Evolutionary conservation across 2,329 filamentous ascomycete species (phyloP).

Genomic region (Ampelomyces quisqualis): DNA sequence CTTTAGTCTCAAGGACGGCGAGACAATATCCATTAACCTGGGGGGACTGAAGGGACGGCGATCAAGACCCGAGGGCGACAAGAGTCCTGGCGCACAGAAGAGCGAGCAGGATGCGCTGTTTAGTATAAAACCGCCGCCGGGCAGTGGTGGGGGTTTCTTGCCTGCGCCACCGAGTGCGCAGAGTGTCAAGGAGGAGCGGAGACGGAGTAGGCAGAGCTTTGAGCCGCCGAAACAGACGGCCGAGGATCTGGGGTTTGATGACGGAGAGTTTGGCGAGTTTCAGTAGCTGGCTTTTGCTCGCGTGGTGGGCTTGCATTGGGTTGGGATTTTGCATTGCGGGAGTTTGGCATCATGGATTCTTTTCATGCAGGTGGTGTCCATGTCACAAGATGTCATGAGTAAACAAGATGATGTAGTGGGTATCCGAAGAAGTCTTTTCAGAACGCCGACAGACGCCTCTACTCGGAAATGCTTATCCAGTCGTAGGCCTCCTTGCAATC

Average conservation of each 20-base stretch:
- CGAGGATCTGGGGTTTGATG: constrained; percentile 75
- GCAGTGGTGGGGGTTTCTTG: constrained; percentile 50
- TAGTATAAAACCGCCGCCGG: constrained; percentile 71
- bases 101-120: constrained; percentile 59
- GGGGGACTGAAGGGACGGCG: constrained; percentile 57
- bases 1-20: constrained; percentile 83
- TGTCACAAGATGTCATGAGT: neutral
- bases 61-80: constrained; percentile 44
- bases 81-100: constrained; percentile 38
- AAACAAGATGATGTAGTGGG: constrained; percentile 2
- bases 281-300: constrained; percentile 41
- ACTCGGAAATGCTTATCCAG: neutral
- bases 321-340: constrained; percentile 22
- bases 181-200: constrained; percentile 63
- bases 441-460: constrained; percentile 9
- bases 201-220: constrained; percentile 52
- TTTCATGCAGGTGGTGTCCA: neutral
- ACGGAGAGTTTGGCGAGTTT: constrained; percentile 88
- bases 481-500: too few species aligned
- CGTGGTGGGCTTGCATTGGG: constrained; percentile 11
- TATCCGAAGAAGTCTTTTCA: constrained; percentile 6
- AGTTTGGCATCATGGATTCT: constrained; percentile 6
- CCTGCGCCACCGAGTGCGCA: constrained; percentile 67
- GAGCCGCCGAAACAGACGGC: constrained; percentile 40
- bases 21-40: constrained; percentile 83